These are phyloP conservation scores for Trichoderma arundinaceum DNA, from an alignment of 2,329 filamentous ascomycete genomes.

Conservation along the genomic window DNA sequence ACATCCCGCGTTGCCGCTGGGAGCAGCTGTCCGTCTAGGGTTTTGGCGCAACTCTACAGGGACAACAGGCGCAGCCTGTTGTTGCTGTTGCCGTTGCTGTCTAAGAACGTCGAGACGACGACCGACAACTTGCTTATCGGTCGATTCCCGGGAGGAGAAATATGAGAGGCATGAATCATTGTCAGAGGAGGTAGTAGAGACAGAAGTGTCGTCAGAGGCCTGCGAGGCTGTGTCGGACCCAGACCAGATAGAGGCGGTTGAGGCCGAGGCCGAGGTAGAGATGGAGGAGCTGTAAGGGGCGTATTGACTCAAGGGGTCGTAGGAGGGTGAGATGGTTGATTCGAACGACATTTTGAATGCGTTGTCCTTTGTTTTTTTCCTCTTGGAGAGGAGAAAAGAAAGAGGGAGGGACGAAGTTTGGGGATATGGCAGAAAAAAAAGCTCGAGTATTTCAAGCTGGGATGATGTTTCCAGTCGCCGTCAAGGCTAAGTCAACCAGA, in stretches of 20 bases:
- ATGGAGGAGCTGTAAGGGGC: slow-evolving; percentile 69
- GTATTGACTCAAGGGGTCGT: slow-evolving; percentile 55
- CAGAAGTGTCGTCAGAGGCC: slow-evolving; percentile 70
- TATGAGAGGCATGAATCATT: slow-evolving; percentile 55
- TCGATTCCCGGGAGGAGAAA: slow-evolving; percentile 42
- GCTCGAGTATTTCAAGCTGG: slow-evolving; percentile 41
- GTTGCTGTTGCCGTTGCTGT: slow-evolving; percentile 35
- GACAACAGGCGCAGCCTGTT: slow-evolving; percentile 44
- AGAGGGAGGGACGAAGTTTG: not conserved
- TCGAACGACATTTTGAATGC: slow-evolving; percentile 64
- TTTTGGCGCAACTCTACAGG: slow-evolving; percentile 69
- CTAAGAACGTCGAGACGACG: slow-evolving; percentile 32
- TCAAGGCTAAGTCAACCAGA: slow-evolving; percentile 56
- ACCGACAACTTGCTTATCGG: slow-evolving; percentile 35
- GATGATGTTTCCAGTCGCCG: slow-evolving; percentile 60
- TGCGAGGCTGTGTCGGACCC: slow-evolving; percentile 77
- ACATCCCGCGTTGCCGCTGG: slow-evolving; percentile 60
- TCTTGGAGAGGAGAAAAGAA: not conserved
- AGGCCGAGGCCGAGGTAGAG: slow-evolving; percentile 74
- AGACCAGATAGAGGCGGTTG: slow-evolving; percentile 68
- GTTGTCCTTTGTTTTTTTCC: slow-evolving; percentile 26
- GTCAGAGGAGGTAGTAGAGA: slow-evolving; percentile 66
- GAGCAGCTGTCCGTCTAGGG: slow-evolving; percentile 62
- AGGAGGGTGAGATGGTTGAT: slow-evolving; percentile 59
- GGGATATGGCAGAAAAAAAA: not conserved